phyloP scores from a whole-genome alignment of 2,329 filamentous ascomycete genomes.

The Fusarium sp. region DNA sequence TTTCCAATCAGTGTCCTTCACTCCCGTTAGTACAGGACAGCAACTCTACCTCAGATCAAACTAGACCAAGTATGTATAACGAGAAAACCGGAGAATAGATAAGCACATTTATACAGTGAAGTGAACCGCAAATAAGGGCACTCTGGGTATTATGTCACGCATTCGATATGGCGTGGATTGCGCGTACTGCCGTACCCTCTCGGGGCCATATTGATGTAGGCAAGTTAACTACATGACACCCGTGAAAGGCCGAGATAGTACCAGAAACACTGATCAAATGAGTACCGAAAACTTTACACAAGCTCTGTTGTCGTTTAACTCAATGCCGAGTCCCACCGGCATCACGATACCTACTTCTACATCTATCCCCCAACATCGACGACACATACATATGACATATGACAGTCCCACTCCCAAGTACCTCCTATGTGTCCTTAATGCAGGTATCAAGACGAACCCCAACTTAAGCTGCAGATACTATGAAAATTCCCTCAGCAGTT shows the following conservation, averaged over 20 bases:
- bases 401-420: not conserved
- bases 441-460: not conserved
- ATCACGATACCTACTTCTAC: not conserved
- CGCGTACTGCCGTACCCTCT: no score
- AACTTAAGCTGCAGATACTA: not conserved
- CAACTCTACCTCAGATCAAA: not conserved
- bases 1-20: not conserved
- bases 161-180: not conserved
- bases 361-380: not conserved
- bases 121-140: not conserved
- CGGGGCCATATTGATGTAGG: no score
- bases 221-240: not conserved
- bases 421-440: not conserved
- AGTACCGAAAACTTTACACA: not conserved
- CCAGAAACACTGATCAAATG: not conserved
- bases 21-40: not conserved
- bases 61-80: not conserved
- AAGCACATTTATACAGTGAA: not conserved
- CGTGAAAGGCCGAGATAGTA: not conserved
- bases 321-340: not conserved
- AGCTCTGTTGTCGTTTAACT: not conserved
- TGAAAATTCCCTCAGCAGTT: not conserved
- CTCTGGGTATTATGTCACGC: not conserved
- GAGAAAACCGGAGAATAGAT: not conserved
- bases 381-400: not conserved